Conservation (phyloP, 495 filamentous ascomycete species). For the Penicillium robsamsonii region DNA sequence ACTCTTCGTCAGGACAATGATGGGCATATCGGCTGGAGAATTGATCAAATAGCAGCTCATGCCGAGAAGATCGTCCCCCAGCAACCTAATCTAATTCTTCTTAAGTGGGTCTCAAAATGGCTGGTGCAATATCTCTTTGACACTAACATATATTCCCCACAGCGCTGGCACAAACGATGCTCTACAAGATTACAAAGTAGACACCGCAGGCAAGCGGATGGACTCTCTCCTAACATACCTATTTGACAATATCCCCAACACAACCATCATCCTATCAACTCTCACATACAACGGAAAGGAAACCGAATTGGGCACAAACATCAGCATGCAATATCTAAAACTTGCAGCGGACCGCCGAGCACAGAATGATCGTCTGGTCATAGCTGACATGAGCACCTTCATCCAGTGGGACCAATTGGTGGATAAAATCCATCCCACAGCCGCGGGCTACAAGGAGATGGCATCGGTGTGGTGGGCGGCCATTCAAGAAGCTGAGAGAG, state of each 20-base stretch:
- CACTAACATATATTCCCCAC: neutral
- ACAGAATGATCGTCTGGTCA: conserved; percentile 33
- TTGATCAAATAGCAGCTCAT: conserved; percentile 44
- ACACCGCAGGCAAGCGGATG: conserved; percentile 29
- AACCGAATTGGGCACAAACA: conserved; percentile 18
- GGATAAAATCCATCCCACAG: conserved; percentile 51
- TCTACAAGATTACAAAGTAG: conserved; percentile 32
- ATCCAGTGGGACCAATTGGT: conserved; percentile 34
- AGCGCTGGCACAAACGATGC: conserved; percentile 52
- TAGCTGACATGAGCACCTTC: conserved; percentile 50
- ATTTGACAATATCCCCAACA: conserved; percentile 36
- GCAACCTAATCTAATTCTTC: conserved; percentile 50
- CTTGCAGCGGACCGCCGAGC: conserved; percentile 32
- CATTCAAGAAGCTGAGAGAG: conserved; percentile 30
- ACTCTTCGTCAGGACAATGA: conserved; percentile 38
- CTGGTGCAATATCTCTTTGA: neutral
- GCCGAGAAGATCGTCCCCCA: conserved; percentile 28
- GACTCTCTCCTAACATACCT: conserved; percentile 36
- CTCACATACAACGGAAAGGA: conserved; percentile 39
- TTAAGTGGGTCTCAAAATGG: conserved; percentile 29
- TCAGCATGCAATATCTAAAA: conserved; percentile 40
- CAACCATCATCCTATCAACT: conserved; percentile 50
- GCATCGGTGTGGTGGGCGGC: conserved; percentile 50
- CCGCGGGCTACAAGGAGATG: conserved; percentile 53
- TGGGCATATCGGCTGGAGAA: conserved; percentile 46